A percentile compares a stretch with the other conserved stretches of the same genome.
phyloP scores from a whole-genome alignment of 2,329 filamentous ascomycete genomes.

The Botrytis cinerea region DNA sequence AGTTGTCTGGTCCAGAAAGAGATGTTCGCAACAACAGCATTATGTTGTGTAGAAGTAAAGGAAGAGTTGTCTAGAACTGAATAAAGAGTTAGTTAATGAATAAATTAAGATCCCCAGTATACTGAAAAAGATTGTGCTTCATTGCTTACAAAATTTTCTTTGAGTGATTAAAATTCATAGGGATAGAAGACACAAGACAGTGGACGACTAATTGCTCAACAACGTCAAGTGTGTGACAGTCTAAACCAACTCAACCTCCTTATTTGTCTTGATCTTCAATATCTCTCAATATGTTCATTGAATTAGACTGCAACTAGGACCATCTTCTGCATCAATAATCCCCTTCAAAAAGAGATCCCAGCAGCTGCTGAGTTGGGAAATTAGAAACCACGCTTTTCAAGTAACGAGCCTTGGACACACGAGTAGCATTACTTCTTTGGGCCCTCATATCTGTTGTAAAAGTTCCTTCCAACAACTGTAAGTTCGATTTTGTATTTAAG shows the following conservation, averaged over 20 bases:
- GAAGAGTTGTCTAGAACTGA: not conserved
- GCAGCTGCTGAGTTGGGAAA: not conserved
- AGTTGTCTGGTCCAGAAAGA: too few species aligned
- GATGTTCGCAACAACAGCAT: not conserved
- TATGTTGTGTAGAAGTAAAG: not conserved
- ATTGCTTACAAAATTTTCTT: not conserved
- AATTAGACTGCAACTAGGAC: not conserved
- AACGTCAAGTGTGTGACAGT: not conserved
- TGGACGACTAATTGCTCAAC: not conserved
- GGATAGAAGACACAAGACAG: not conserved
- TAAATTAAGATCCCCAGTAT: fast-evolving
- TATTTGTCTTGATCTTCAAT: not conserved
- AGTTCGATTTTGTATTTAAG: not conserved
- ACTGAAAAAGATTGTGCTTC: not conserved
- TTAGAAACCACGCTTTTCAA: not conserved
- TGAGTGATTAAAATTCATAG: not conserved
- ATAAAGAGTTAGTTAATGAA: not conserved
- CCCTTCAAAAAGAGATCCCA: not conserved
- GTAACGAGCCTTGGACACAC: too few species aligned
- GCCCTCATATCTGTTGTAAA: not conserved
- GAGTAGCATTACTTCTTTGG: not conserved
- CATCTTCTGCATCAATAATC: not conserved
- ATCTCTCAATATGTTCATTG: not conserved
- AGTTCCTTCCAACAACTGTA: not conserved
- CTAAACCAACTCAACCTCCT: not conserved